Base-by-base conservation (phyloP, 495 filamentous ascomycete species). In the Bacidia gigantensis region DNA sequence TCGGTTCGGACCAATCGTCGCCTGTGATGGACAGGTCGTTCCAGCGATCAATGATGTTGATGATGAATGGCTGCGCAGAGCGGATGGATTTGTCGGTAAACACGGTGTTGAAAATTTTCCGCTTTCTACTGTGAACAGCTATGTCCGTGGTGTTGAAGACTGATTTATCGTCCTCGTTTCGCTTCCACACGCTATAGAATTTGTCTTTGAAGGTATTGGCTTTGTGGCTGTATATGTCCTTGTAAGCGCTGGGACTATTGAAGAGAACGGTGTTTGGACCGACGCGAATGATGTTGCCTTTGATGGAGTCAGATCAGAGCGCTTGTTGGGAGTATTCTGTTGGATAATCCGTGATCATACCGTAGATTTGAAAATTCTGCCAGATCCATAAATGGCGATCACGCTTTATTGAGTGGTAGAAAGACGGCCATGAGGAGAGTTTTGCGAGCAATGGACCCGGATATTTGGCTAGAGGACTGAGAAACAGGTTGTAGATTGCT, bases 371-470 rank as follows among this genome's bases (percentile, higher is more conserved):
- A 24, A 60, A 52, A 3, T 50, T 22, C 32, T 44, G 22, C 26
- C 42, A 26, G 39, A 62, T 53, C 23, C 39, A 44, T 22, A 46
- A 20, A 49, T 60, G 55, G 10, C 49, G 49, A 24, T 48, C 42
- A 25, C 56, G 56, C 20, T 26, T 43, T 50, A 56, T 53, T 10
- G 58, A 51, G 35, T 25, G 45, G 18, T 24, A 22, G 14, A 22
- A 45, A 10, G 32, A 56, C 5, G 12, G 44, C 24, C 42, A 18
- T 40, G 47, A 23, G 24, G 40, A 47, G n/a, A 58, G 26, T 22
- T 53, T 38, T 48, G 52, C 61, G 21, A 57, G 58, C 11, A 63
- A 50, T n/a, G 63, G 63, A 11, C 62, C 62, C 14, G 63, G 62
- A 44, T 52, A 60, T 0, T 49, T 47, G 22, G 42, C 52, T 2